These are phyloP conservation scores for Neophaeococcomyces mojaviensis DNA, from an alignment of 2,329 filamentous ascomycete species.

Conservation along the genomic window DNA sequence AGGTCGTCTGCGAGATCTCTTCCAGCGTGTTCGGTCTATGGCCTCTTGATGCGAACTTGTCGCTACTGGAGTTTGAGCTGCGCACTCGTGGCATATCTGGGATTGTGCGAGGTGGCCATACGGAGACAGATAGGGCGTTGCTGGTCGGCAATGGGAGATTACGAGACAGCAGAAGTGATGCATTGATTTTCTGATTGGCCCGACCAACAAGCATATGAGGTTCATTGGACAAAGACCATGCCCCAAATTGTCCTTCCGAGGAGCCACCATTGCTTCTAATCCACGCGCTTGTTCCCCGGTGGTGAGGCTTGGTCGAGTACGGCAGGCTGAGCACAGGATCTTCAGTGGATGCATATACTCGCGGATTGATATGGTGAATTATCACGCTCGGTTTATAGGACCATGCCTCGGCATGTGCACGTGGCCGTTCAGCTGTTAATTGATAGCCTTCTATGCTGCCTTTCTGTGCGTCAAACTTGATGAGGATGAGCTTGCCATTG, in stretches of 20 bases:
- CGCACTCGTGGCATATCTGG: constrained; percentile 55
- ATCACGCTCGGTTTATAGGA: constrained; percentile 56
- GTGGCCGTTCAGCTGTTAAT: constrained; percentile 57
- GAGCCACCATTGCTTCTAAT: constrained; percentile 8
- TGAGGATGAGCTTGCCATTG: constrained; percentile 66
- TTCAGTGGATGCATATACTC: constrained; percentile 64
- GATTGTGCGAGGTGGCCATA: constrained; percentile 71
- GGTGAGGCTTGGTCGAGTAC: constrained; percentile 17
- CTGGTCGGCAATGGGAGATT: constrained; percentile 35
- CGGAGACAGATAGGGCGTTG: constrained; percentile 34
- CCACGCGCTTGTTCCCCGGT: constrained; percentile 17
- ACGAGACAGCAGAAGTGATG: constrained; percentile 59
- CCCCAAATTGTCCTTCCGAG: constrained; percentile 11
- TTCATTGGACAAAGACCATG: constrained; percentile 27
- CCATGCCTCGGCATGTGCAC: constrained; percentile 56
- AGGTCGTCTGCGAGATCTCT: constrained; percentile 62
- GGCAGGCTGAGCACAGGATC: constrained; percentile 60
- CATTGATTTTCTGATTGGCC: constrained; percentile 18
- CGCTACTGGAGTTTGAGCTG: constrained; percentile 35
- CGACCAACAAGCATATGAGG: constrained; percentile 36
- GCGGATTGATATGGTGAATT: constrained; percentile 66
- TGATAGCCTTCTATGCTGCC: constrained; percentile 76
- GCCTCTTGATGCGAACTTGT: constrained; percentile 36
- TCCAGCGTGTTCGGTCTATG: constrained; percentile 46
- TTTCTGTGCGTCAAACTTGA: constrained; percentile 64